Evolutionary conservation across 495 filamentous ascomycete species (phyloP).

Genomic region (Baudoinia panamericana): DNA sequence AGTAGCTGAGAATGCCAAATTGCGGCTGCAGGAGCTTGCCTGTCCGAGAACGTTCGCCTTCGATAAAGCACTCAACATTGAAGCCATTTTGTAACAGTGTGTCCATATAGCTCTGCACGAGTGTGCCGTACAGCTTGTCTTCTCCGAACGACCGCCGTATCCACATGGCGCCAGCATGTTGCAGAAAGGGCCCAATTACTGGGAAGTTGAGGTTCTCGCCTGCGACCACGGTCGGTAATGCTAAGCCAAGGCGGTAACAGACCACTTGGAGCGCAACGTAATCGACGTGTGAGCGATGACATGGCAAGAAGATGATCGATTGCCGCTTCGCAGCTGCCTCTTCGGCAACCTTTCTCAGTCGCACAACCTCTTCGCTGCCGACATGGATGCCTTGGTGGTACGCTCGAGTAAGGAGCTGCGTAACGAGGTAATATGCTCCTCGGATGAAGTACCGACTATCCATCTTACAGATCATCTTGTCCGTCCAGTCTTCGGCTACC

Average conservation of each 20-base stretch:
- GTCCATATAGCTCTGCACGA: constrained; percentile 93
- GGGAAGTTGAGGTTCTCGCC: constrained; percentile 96
- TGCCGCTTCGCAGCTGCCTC: constrained; percentile 75
- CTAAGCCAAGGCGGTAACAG: constrained; percentile 83
- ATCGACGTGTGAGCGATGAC: constrained; percentile 87
- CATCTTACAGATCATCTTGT: constrained; percentile 98
- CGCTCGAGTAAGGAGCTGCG: constrained; percentile 77
- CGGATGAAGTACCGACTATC: constrained; percentile 90
- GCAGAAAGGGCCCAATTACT: constrained; percentile 73
- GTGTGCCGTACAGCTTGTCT: constrained; percentile 74
- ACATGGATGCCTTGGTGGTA: constrained; percentile 97
- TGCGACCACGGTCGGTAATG: constrained; percentile 81
- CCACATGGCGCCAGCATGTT: constrained; percentile 95
- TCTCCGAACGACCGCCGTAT: constrained; percentile 87
- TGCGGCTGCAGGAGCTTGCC: constrained; percentile 89
- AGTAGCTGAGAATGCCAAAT: constrained; percentile 89
- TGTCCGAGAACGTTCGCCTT: constrained; percentile 82
- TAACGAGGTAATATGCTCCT: constrained; percentile 76
- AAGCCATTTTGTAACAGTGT: constrained; percentile 77
- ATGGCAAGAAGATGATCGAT: constrained; percentile 90
- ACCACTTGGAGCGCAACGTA: constrained; percentile 90
- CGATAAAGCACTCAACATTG: constrained; percentile 71
- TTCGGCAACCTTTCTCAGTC: constrained; percentile 66
- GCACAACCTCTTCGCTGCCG: constrained; percentile 80
- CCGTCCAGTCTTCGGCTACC: constrained; percentile 70